Percentiles rank a stretch among this genome's conserved stretches.
Evolutionary conservation across 2,329 filamentous ascomycete genomes (phyloP).

Genomic region (Elsinoe perseae): DNA sequence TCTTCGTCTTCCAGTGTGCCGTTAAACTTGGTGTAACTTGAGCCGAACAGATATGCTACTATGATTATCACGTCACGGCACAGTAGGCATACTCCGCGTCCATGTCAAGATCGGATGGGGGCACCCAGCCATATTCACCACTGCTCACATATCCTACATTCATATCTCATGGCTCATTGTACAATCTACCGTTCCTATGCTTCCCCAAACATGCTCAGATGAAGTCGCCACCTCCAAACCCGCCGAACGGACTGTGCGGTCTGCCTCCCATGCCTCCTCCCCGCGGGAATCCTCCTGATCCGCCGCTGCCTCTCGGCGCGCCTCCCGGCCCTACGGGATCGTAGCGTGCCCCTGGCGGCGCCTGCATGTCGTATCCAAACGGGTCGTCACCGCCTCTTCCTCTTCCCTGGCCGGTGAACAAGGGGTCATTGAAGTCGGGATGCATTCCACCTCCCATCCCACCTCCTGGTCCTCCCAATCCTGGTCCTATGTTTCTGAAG

Average conservation of each 20-base stretch:
- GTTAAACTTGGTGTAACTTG: too few species aligned
- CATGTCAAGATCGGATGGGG: too few species aligned
- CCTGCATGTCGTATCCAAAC: constrained; percentile 56
- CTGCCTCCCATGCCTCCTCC: constrained; percentile 40
- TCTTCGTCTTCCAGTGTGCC: too few species aligned
- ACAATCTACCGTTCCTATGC: background rate
- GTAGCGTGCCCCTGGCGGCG: constrained; percentile 82
- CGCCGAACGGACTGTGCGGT: constrained; percentile 52
- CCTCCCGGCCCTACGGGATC: constrained; percentile 74
- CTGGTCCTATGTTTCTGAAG: constrained; percentile 36
- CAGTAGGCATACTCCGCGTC: too few species aligned
- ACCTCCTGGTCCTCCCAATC: constrained; percentile 49
- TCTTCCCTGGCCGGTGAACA: constrained; percentile 56
- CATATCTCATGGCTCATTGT: constrained; percentile 1
- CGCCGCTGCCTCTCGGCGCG: constrained; percentile 41
- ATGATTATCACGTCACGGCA: too few species aligned
- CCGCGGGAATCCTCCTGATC: constrained; percentile 37
- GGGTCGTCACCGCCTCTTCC: constrained; percentile 53
- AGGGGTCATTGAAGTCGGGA: constrained; percentile 84
- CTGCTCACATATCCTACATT: background rate
- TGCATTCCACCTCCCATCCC: constrained; percentile 78
- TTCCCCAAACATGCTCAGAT: constrained; percentile 31
- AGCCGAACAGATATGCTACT: too few species aligned
- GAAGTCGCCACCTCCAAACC: constrained; percentile 54
- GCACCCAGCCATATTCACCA: background rate